Percentiles rank a stretch among this genome's conserved stretches.
These are phyloP conservation scores for Beta corolliflora DNA, from an alignment of 179 eudicot genomes.

Conservation along the genomic window DNA sequence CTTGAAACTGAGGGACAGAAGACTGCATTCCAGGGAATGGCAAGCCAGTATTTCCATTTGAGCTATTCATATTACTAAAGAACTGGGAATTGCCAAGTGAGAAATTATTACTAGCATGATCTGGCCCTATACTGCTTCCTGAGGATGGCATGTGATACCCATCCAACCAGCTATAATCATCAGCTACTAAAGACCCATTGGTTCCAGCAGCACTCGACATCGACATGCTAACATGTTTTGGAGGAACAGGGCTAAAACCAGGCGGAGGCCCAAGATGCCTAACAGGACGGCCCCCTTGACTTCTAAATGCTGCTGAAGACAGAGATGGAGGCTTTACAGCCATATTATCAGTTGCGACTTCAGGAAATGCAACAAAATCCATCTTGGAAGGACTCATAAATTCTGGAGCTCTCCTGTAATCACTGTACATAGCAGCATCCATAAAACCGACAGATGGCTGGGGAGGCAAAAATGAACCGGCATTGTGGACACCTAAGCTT, in stretches of 20 bases:
- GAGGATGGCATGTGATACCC: slow-evolving; percentile 44
- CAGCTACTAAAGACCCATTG: slow-evolving; percentile 31
- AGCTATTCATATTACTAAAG: slow-evolving; percentile 30
- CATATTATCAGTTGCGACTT: slow-evolving; percentile 24
- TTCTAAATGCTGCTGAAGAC: slow-evolving; percentile 36
- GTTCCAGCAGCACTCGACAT: slow-evolving; percentile 30
- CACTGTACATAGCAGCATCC: slow-evolving; percentile 42
- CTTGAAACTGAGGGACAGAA: slow-evolving; percentile 38
- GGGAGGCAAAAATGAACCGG: slow-evolving; percentile 46
- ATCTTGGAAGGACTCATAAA: slow-evolving; percentile 33
- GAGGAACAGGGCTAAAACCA: slow-evolving; percentile 53
- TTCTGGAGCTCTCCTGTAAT: slow-evolving; percentile 38
- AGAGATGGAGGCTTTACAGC: slow-evolving; percentile 29
- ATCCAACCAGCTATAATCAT: slow-evolving; percentile 54
- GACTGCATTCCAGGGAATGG: slow-evolving; percentile 63
- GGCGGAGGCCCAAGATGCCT: slow-evolving; percentile 73
- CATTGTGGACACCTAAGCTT: slow-evolving; percentile 32
- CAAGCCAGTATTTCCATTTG: slow-evolving; percentile 40
- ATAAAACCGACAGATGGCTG: slow-evolving; percentile 43
- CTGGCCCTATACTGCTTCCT: slow-evolving; percentile 27
- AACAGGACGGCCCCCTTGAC: slow-evolving; percentile 49
- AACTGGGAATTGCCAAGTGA: slow-evolving; percentile 27
- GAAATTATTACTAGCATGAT: slow-evolving; percentile 26
- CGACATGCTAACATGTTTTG: slow-evolving; percentile 39
- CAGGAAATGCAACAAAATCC: slow-evolving; percentile 34